phyloP scores from a whole-genome alignment of 2,329 filamentous ascomycete species.

The Parasarocladium wereldwijsianum region DNA sequence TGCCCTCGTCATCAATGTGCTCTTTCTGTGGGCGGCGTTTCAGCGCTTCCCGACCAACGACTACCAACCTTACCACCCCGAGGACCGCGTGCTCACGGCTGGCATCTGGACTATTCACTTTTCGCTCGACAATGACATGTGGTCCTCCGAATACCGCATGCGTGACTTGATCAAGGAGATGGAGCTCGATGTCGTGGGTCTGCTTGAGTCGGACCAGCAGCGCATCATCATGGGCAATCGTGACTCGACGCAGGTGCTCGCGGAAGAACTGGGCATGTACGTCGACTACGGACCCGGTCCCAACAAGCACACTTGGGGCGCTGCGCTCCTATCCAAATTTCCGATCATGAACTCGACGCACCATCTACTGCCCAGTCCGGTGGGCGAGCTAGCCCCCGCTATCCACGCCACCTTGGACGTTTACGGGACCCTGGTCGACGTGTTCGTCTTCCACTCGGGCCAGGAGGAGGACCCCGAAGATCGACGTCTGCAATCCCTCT shows the following conservation, averaged over 20 bases:
- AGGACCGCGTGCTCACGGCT: conserved; percentile 78
- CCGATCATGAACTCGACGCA: conserved; percentile 95
- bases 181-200: conserved; percentile 94
- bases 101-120: conserved; percentile 99
- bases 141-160: conserved; percentile 90
- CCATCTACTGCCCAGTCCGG: conserved; percentile 82
- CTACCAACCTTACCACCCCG: conserved; percentile 76
- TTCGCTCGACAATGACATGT: conserved; percentile 96
- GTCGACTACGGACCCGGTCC: conserved; percentile 94
- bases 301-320: conserved; percentile 98
- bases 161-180: conserved; percentile 80
- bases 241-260: conserved; percentile 86
- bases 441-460: conserved; percentile 97
- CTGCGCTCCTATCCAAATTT: conserved; percentile 87
- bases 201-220: conserved; percentile 85
- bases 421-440: conserved; percentile 78
- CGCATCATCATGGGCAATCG: conserved; percentile 99
- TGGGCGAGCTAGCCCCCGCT: conserved; percentile 86
- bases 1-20: conserved; percentile 60
- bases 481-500: conserved; percentile 70
- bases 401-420: conserved; percentile 94
- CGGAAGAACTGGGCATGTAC: conserved; percentile 96
- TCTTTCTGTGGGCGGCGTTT: conserved; percentile 71
- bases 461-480: conserved; percentile 96
- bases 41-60: conserved; percentile 86